Conservation (phyloP, 192 early-diverging fungal genomes). For the Coemansia sp. region DNA sequence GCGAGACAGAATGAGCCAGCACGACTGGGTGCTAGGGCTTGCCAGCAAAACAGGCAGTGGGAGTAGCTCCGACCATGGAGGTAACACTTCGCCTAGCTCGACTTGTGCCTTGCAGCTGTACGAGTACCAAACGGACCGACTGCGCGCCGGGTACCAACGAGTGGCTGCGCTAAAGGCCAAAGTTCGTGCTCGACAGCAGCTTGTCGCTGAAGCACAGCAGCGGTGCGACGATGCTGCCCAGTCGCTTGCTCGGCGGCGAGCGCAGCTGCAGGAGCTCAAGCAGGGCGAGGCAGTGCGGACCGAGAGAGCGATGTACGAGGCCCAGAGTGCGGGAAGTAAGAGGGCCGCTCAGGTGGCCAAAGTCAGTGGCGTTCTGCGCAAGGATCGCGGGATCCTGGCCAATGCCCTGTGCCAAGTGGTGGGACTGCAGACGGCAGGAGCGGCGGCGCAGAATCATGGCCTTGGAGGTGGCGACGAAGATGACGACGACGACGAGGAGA, state of each 20-base stretch:
- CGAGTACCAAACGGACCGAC: constrained; percentile 29
- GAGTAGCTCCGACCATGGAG: neutral
- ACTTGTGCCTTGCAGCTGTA: constrained; percentile 18
- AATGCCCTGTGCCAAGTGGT: constrained; percentile 45
- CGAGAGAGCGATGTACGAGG: constrained; percentile 7
- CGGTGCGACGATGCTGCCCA: constrained; percentile 9
- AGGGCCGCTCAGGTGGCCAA: constrained; percentile 12
- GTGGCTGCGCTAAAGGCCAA: constrained; percentile 23
- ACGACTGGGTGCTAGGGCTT: constrained; percentile 29
- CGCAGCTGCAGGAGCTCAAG: constrained; percentile 16
- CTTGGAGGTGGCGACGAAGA: constrained; percentile 14
- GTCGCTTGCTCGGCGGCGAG: constrained; percentile 1
- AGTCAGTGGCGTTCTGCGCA: constrained; percentile 19
- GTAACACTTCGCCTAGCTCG: constrained; percentile 7
- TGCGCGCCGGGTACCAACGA: constrained; percentile 29
- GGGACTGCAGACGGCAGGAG: constrained; percentile 36
- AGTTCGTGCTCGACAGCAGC: constrained; percentile 38
- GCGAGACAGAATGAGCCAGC: constrained; percentile 42
- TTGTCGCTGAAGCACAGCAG: constrained; percentile 25
- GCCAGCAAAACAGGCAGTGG: neutral
- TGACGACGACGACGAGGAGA: constrained; percentile 20
- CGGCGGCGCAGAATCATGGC: constrained; percentile 8
- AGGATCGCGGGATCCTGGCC: constrained; percentile 39
- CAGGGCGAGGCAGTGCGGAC: neutral
- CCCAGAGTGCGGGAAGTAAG: constrained; percentile 2